Base-by-base conservation (phyloP, 2,329 filamentous ascomycete genomes). In the Bipolaris gigantea region DNA sequence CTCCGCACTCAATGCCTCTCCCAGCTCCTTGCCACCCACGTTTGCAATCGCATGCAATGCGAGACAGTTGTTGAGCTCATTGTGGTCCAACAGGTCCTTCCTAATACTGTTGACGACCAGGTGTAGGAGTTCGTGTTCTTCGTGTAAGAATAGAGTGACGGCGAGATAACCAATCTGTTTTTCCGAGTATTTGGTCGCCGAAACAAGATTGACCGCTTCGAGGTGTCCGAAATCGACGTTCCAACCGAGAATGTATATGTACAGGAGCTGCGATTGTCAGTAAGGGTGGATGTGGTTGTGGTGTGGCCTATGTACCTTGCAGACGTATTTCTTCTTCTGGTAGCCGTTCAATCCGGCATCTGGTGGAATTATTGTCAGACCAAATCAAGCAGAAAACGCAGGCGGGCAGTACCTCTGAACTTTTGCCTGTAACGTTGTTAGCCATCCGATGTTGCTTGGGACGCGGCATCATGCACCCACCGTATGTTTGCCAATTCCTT, bases 301-400 rank as follows among this genome's bases (percentile, higher is more conserved):
- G 16, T 19, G 30, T 32, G 27, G 48, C 8, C 11, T 25, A 27
- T 15, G 21, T 78, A 86, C 84, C 81, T 99, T 99, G 90, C 94
- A 99, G 64, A 99, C 94, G 74, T 99, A 99, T 89, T 99, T 99
- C 84, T 99, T 99, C 82, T 95, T 97, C 81, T 97, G 92, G 73
- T 99, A 99, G 63, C 94, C 95, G 73, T 89, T 96, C 54, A 99
- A 80, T 72, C 84, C 94, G 61, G 92, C 92, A 75, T 94, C 90
- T 86, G 48, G 41, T 45, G 40, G 57, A 11, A 23, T 11, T 48
- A 30, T 33, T 42, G 57, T 67, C 47, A 69, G 59, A 48, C 15
- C 34, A 53, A 35, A 35, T 50, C 40, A 49, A 50, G 21, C 27
- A 40, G 34, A 10, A 41, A 54, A 35, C 18, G 25, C 16, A 33